Percentiles rank a stretch among this genome's conserved stretches.
phyloP scores from a whole-genome alignment of 768 basidiomycete genomes.

The Macrocybe gigantea region DNA sequence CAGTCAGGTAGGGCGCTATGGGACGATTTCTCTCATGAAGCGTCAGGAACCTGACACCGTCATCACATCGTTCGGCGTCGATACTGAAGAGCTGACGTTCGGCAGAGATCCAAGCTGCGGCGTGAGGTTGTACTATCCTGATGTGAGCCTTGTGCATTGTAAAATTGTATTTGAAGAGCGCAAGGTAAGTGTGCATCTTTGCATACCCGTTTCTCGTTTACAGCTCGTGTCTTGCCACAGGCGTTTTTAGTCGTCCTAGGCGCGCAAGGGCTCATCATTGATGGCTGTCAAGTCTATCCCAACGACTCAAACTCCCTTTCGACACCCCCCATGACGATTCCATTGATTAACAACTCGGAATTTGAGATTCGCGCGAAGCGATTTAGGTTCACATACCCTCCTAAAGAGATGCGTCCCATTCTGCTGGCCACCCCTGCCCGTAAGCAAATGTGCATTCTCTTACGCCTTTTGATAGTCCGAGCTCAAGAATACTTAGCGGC shows the following conservation, averaged over 20 bases:
- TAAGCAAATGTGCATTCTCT: conserved; percentile 18
- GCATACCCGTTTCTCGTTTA: not conserved
- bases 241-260: conserved; percentile 67
- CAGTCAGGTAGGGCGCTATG: conserved; percentile 57
- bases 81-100: conserved; percentile 61
- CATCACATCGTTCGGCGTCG: conserved; percentile 68
- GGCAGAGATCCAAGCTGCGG: conserved; percentile 60
- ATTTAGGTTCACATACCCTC: conserved; percentile 71
- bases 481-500: conserved; percentile 15
- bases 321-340: conserved; percentile 44
- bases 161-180: conserved; percentile 62
- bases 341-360: conserved; percentile 58
- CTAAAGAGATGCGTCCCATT: conserved; percentile 57
- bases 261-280: conserved; percentile 47
- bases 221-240: conserved; percentile 22
- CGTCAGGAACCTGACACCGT: conserved; percentile 35
- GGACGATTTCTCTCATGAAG: conserved; percentile 62
- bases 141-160: conserved; percentile 59
- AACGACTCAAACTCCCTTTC: conserved; percentile 13
- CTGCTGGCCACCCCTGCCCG: conserved; percentile 46
- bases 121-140: conserved; percentile 64
- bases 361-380: conserved; percentile 65
- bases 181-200: conserved; percentile 35
- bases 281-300: conserved; percentile 59
- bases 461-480: not conserved